These are phyloP conservation scores for Aspergillus udagawae DNA, from an alignment of 2,329 filamentous ascomycete genomes.

Conservation along the genomic window DNA sequence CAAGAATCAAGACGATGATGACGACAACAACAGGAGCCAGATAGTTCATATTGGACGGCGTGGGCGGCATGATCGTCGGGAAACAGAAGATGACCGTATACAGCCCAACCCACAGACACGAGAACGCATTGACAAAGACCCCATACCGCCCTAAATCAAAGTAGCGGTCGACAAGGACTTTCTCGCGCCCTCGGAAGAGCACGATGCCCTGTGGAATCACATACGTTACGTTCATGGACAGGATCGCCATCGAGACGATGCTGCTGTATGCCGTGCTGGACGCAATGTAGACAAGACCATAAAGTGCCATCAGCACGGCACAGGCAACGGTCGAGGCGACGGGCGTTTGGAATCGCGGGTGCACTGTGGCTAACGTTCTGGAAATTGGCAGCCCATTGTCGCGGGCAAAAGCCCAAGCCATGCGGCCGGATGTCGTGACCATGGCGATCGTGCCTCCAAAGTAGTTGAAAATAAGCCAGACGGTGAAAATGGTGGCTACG, in stretches of 20 bases:
- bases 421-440: conserved; percentile 10
- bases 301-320: conserved; percentile 43
- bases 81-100: conserved; percentile 47
- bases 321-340: conserved; percentile 42
- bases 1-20: background rate
- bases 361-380: conserved; percentile 13
- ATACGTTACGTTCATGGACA: conserved; percentile 37
- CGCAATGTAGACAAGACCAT: conserved; percentile 26
- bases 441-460: conserved; percentile 29
- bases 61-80: conserved; percentile 39
- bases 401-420: conserved; percentile 9
- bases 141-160: conserved; percentile 35
- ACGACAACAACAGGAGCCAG: conserved; percentile 10
- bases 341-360: conserved; percentile 19
- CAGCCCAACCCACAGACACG: conserved; percentile 43
- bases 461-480: conserved; percentile 33
- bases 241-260: conserved; percentile 35
- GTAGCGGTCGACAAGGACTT: conserved; percentile 16
- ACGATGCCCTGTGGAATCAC: conserved; percentile 43
- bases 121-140: conserved; percentile 36
- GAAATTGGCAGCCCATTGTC: conserved; percentile 15
- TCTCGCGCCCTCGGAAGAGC: conserved; percentile 33
- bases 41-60: conserved; percentile 47
- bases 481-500: conserved; percentile 13
- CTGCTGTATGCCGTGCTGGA: conserved; percentile 41